Base-by-base conservation (phyloP, 192 early-diverging fungal genomes). In the Podila minutissima region DNA sequence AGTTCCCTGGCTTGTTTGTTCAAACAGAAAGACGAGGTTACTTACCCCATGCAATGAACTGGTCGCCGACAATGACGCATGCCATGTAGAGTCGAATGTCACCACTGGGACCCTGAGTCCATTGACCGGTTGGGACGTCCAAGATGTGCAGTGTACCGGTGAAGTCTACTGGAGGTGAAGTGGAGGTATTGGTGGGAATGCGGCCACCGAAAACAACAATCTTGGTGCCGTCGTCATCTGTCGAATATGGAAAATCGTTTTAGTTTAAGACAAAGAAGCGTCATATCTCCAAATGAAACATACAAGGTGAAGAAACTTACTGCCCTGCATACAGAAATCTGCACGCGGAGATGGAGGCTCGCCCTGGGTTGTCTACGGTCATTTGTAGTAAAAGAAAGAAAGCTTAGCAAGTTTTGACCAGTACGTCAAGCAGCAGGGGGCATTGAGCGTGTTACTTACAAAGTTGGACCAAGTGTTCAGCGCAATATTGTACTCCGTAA, bases 141-240 rank as follows among this genome's bases (percentile, higher is more conserved):
- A 76, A 51, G 4, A 66, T 41, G 63, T 70, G 65, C 2, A 76
- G 50, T 13, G 74, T 60, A 13, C 62, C 62, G 2, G 67, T 66
- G 29, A 60, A 76, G 37, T 59, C 22, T 26, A 2, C 37, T 46
- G 65, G 64, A 35, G 33, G 6, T 0, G 11, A n/a, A 17, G 24
- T 3, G 0, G 70, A 28, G 2, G 59, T 24, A 2, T 59, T 50
- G 28, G 38, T 20, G 2, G 62, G 53, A 3, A 59, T 60, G 2
- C 74, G 51, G 17, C 74, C 74, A 33, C 74, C 74, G 60, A 65
- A 75, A 4, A 75, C 63, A 13, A 76, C 62, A 29, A 76, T 59
- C 6, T 24, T 76, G 24, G 33, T 59, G 4, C 74, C 66, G 26
- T 76, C 74, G 9, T 76, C 74, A 26, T 55, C 74, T 75, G 62